Evolutionary conservation across 2,329 filamentous ascomycete genomes (phyloP).

Genomic region (Lecanicillium sp.): DNA sequence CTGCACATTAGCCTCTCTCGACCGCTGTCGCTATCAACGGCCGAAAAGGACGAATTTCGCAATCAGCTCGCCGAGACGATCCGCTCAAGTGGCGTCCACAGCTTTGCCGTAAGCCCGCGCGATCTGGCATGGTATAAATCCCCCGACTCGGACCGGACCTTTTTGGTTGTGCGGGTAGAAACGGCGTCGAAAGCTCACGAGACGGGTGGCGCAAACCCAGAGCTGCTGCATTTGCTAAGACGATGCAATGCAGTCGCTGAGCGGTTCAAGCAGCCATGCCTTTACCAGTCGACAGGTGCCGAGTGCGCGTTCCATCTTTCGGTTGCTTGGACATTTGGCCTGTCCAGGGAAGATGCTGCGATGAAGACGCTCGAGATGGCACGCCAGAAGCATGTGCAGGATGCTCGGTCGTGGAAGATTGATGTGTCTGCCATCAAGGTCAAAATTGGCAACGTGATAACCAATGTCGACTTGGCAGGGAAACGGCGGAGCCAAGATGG

Average conservation of each 20-base stretch:
- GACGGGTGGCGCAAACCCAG: constrained; percentile 29
- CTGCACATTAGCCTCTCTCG: constrained; percentile 88
- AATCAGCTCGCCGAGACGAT: constrained; percentile 40
- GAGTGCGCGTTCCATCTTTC: constrained; percentile 67
- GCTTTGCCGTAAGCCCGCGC: constrained; percentile 30
- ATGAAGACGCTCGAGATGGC: constrained; percentile 18
- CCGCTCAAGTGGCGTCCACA: constrained; percentile 13
- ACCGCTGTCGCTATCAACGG: constrained; percentile 64
- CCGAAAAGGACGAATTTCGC: constrained; percentile 63
- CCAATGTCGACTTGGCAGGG: constrained; percentile 31
- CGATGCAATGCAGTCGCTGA: constrained; percentile 57
- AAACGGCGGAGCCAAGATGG: constrained; percentile 1
- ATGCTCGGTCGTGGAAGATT: constrained; percentile 36
- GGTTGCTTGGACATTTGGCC: constrained; percentile 70
- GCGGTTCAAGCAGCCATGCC: constrained; percentile 54
- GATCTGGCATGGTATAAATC: constrained; percentile 42
- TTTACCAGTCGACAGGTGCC: constrained; percentile 47
- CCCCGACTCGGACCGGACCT: constrained; percentile 62
- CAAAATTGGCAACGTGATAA: constrained; percentile 67
- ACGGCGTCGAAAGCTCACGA: constrained; percentile 17
- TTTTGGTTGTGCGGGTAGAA: constrained; percentile 67
- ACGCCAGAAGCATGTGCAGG: constrained; percentile 14
- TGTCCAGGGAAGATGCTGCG: constrained; percentile 34
- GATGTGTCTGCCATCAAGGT: constrained; percentile 56
- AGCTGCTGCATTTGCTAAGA: constrained; percentile 53